phyloP scores from a whole-genome alignment of 1,284 basidiomycete genomes.

The Athelia psychrophila region DNA sequence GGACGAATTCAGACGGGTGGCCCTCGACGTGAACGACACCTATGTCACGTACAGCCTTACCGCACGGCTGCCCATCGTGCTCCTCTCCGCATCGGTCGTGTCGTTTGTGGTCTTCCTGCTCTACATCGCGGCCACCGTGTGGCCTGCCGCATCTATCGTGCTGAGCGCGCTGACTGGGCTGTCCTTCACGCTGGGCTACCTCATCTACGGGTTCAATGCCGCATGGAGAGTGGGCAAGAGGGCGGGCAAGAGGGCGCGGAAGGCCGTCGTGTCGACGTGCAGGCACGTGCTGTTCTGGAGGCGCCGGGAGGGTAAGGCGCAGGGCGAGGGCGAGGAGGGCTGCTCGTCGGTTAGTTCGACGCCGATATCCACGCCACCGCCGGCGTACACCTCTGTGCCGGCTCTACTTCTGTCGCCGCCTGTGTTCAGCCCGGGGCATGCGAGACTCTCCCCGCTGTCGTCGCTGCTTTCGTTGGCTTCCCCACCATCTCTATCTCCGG shows the following conservation, averaged over 20 bases:
- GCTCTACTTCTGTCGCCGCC: too few relatives aligned
- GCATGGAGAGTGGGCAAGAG: not conserved
- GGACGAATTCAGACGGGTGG: slow-evolving; percentile 35
- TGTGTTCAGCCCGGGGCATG: too few relatives aligned
- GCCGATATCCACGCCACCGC: too few relatives aligned
- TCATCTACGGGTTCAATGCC: slow-evolving; percentile 52
- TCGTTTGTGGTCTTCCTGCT: slow-evolving; percentile 58
- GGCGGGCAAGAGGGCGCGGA: not conserved
- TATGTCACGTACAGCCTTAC: slow-evolving; percentile 68
- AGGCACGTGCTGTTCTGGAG: too few relatives aligned
- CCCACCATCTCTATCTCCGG: too few relatives aligned
- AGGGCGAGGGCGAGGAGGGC: too few relatives aligned
- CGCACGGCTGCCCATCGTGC: slow-evolving; percentile 56
- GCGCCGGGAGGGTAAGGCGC: not conserved
- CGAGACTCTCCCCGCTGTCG: too few relatives aligned
- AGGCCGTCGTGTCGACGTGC: not conserved
- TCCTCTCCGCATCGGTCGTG: slow-evolving; percentile 49
- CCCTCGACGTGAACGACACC: slow-evolving; percentile 52
- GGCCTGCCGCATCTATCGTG: slow-evolving; percentile 56
- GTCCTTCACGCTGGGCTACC: slow-evolving; percentile 59
- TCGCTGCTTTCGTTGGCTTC: too few relatives aligned
- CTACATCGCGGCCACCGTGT: slow-evolving; percentile 56
- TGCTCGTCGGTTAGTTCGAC: too few relatives aligned
- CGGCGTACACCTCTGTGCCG: too few relatives aligned
- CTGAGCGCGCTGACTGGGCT: slow-evolving; percentile 54